A percentile compares a stretch with the other conserved stretches of the same genome.
phyloP scores from a whole-genome alignment of 257 asterid species.

The Perilla frutescens region DNA sequence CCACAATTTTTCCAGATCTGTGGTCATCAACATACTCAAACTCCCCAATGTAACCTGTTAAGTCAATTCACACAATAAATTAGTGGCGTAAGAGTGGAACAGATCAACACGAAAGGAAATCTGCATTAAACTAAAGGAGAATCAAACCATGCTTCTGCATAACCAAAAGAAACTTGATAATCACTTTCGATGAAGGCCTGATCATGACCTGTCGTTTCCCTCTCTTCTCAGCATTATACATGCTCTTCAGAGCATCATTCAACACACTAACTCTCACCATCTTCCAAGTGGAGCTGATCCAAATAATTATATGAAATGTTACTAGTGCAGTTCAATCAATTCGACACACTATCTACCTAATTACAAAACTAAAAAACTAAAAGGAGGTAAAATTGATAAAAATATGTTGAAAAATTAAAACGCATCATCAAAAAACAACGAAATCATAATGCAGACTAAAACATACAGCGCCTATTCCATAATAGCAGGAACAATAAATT shows the following conservation, averaged over 20 bases:
- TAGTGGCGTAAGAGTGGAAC: neutral
- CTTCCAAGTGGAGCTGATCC: slow-evolving; percentile 12
- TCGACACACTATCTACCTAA: neutral
- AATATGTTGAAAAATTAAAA: neutral
- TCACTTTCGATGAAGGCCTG: slow-evolving; percentile 49
- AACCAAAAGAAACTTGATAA: slow-evolving; percentile 52
- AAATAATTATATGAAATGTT: neutral
- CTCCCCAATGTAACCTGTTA: slow-evolving; percentile 39
- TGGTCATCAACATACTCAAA: slow-evolving; percentile 43
- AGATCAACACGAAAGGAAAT: neutral
- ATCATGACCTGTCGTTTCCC: slow-evolving; percentile 51
- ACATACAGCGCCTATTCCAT: neutral
- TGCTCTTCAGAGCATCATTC: slow-evolving; percentile 52
- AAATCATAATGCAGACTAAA: neutral
- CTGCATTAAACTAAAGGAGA: neutral
- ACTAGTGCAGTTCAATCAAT: neutral
- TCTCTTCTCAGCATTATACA: slow-evolving; percentile 49
- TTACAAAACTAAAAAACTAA: neutral
- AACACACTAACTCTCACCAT: slow-evolving; percentile 50
- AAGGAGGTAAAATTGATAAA: neutral
- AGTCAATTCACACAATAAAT: neutral
- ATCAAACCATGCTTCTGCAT: slow-evolving; percentile 54
- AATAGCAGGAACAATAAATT: neutral
- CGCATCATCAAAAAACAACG: neutral
- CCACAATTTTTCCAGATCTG: slow-evolving; percentile 41